These are phyloP conservation scores for Xylogone sp. DNA, from an alignment of 2,329 filamentous ascomycete species.

Conservation along the genomic window DNA sequence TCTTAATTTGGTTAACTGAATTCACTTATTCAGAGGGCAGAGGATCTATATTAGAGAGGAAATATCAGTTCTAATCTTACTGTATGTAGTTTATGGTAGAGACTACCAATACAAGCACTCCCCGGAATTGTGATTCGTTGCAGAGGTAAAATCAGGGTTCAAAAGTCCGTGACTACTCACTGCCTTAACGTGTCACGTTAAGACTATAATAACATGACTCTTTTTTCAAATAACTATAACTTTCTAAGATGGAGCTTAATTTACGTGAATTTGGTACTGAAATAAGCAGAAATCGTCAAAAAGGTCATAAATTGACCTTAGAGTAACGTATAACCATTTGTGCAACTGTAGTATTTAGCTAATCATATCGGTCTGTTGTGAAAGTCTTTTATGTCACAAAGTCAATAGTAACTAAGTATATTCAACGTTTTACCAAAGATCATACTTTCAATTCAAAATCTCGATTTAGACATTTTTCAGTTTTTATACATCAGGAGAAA, in stretches of 20 bases:
- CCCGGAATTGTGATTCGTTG: too few species aligned
- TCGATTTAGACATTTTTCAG: background rate
- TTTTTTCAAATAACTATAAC: background rate
- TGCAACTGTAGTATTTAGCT: background rate
- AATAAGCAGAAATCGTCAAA: background rate
- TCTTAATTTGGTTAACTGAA: too few species aligned
- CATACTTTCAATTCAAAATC: background rate
- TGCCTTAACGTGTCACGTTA: background rate
- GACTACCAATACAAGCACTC: too few species aligned
- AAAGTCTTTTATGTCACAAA: background rate
- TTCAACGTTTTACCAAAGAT: background rate
- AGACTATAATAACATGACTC: background rate
- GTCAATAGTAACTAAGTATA: background rate
- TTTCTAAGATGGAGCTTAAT: background rate
- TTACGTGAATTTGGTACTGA: background rate
- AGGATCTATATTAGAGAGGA: too few species aligned
- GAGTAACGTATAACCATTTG: background rate
- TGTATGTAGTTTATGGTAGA: too few species aligned
- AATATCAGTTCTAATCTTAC: too few species aligned
- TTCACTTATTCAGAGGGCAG: too few species aligned
- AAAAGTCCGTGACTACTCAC: background rate
- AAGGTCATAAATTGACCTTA: background rate
- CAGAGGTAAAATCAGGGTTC: background rate
- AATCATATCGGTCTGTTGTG: background rate
- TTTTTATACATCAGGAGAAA: background rate